A percentile compares a stretch with the other conserved stretches of the same genome.
Conservation (phyloP, 768 basidiomycete genomes). For the Calvatia gigantea region DNA sequence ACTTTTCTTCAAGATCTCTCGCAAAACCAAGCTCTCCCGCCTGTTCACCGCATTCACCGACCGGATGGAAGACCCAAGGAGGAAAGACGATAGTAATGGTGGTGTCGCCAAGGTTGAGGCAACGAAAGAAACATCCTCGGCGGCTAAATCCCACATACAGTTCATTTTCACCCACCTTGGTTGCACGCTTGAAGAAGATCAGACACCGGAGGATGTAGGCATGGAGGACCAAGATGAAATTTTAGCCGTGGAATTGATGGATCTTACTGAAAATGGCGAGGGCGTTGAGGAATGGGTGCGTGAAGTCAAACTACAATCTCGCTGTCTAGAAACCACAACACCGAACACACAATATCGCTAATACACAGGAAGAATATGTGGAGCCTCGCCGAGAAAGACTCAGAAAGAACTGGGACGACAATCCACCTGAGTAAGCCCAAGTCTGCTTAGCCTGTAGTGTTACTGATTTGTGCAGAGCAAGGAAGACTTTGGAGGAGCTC, state of each 20-base stretch:
- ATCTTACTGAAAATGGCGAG: constrained; percentile 69
- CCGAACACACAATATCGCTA: constrained; percentile 6
- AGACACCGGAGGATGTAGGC: constrained; percentile 82
- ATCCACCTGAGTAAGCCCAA: constrained; percentile 64
- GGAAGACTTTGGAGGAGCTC: constrained; percentile 73
- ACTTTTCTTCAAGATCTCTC: constrained; percentile 89
- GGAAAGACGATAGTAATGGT: constrained; percentile 34
- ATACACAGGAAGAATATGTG: constrained; percentile 55
- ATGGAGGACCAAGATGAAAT: constrained; percentile 91
- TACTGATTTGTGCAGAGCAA: constrained; percentile 46
- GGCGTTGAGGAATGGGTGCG: constrained; percentile 62
- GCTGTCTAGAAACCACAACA: not conserved
- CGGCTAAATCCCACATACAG: constrained; percentile 54
- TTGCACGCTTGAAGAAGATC: constrained; percentile 71
- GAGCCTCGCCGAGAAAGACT: constrained; percentile 66
- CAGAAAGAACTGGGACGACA: constrained; percentile 78
- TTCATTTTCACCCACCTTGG: constrained; percentile 88
- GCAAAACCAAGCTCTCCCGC: constrained; percentile 81
- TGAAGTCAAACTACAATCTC: constrained; percentile 4
- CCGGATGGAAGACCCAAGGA: constrained; percentile 68
- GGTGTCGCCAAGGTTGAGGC: constrained; percentile 40
- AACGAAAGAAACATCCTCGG: constrained; percentile 47
- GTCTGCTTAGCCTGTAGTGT: not conserved
- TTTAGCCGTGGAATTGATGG: constrained; percentile 87
- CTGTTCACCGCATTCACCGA: constrained; percentile 88